Evolutionary conservation across 768 basidiomycete species (phyloP), one percentile per base, ranked within the genome.

Genomic region (Lyophyllum decastes): DNA sequence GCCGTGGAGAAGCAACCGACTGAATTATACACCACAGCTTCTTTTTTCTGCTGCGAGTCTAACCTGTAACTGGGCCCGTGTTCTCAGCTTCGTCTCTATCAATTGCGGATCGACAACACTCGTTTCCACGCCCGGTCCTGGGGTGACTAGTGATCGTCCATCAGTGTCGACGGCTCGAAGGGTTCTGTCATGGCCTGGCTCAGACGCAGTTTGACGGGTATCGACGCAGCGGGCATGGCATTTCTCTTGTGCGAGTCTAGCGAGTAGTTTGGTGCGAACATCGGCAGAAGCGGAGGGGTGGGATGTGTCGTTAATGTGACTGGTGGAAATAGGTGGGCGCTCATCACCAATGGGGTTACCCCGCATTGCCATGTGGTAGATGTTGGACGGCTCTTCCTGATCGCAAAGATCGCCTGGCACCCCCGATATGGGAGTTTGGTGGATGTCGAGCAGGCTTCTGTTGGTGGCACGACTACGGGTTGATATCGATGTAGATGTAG

Each of bases 1-100:
- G 49, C 19, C 22, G 34, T 27, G 45, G 24, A 30, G 54, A 55
- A 40, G 55, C 34, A 30, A 30, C 9, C 2, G 19, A n/a, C 16
- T 21, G 16, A 10, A 46, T 48, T 48, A 55, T 26, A 51, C 16
- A 41, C 41, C 26, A 17, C 24, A 56, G 16, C 53, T 46, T 51
- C 69, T 69, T 65, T 76, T 81, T 57, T 75, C 80, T 21, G 77
- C 78, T 21, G 77, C 78, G 24, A 85, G 75, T 33, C 79, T 78
- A 24, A 76, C 74, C 24, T 75, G 79, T 61, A 85, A 62, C 57
- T 74, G 80, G 40, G 81, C 79, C 63, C 79, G 79, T 50, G 68
- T 70, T 51, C 82, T 79, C 61, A 85, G 70, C 54, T 70, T 72
- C 48, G 72, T 73, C 62, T 86, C 83, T 52, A 72, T 69, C 60